Base-by-base conservation (phyloP, 768 basidiomycete species). In the Leucosporidium creatinivorum region DNA sequence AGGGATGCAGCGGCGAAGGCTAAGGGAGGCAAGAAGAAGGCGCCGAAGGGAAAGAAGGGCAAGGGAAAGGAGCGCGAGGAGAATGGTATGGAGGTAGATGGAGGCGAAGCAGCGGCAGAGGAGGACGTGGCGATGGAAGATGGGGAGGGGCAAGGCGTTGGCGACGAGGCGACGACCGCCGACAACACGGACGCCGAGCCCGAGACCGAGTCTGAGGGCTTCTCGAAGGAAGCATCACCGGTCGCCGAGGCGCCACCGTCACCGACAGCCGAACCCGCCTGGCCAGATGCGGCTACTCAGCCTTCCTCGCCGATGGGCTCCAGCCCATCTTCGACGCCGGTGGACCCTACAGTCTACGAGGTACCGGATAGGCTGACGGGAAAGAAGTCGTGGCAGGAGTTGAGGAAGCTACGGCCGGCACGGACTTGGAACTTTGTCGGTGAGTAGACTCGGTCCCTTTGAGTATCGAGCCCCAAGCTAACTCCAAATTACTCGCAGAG, bases 351-450 rank as follows among this genome's bases (percentile, higher is more conserved):
- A 25, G 76, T 79, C 21, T 97, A 92, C 76, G 81, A 84, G 75
- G 94, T 96, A 3, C 96, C 96, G 10, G 96, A 99, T 78, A 83
- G 96, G 56, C 73, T 86, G 56, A 89, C 89, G 7, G 94, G 93
- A 1, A 79, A 88, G 23, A 81, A 84, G 71, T 89, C 90, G 70
- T 74, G 91, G 2, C 84, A 87, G 66, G 93, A 97, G 76, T 81
- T 99, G 44, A 82, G 83, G 49, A 79, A 79, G 60, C 70, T 93
- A n/a, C 88, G 89, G 76, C 90, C 89, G 1, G 82, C 81, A n/a
- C 82, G 94, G 58, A 79, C 78, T 44, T 98, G 93, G 93, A 91
- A 93, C 72, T 93, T 98, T 75, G 89, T 97, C 12, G 39, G 39
- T 44, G 39, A 44, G 39, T 44, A 44, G 6, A 3, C 39, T 44